These are phyloP conservation scores for Eucalyptus curtisii DNA, from an alignment of 345 rosid genomes.

Conservation along the genomic window DNA sequence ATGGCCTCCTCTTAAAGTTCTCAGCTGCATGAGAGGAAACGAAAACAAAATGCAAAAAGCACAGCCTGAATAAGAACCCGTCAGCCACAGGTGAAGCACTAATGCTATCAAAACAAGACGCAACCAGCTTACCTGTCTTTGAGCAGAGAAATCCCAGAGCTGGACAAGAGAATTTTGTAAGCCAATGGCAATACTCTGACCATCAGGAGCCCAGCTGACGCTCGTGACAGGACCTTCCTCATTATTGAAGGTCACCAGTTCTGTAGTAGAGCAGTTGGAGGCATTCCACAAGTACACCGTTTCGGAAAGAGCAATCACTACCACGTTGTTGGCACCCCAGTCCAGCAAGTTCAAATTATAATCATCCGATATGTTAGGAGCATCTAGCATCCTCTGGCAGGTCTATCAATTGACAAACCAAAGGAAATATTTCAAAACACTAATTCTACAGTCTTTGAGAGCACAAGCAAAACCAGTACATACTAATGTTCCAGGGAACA, in stretches of 20 bases:
- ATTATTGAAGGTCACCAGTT: conserved; percentile 33
- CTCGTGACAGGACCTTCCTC: conserved; percentile 40
- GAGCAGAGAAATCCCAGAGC: conserved; percentile 28
- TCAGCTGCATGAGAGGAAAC: too few species aligned
- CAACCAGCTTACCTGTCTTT: neutral
- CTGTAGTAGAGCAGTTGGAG: conserved; percentile 26
- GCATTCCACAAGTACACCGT: conserved; percentile 44
- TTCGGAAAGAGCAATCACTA: conserved; percentile 20
- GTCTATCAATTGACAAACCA: conserved; percentile 6
- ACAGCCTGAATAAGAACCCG: too few species aligned
- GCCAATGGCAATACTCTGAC: conserved; percentile 30
- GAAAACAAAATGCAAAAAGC: too few species aligned
- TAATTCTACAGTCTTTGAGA: neutral
- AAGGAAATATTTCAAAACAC: neutral
- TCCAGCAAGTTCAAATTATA: conserved; percentile 37
- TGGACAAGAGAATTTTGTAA: conserved; percentile 38
- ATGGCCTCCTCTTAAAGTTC: too few species aligned
- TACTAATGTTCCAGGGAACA: neutral
- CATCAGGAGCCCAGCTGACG: conserved; percentile 47
- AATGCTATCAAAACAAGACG: neutral
- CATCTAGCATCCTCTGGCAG: conserved; percentile 40
- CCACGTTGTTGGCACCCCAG: conserved; percentile 38
- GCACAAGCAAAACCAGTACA: neutral
- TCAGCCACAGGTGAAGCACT: too few species aligned
- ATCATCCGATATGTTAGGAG: conserved; percentile 37